phyloP scores from a whole-genome alignment of 768 basidiomycete species.

The Pisolithus marmoratus region DNA sequence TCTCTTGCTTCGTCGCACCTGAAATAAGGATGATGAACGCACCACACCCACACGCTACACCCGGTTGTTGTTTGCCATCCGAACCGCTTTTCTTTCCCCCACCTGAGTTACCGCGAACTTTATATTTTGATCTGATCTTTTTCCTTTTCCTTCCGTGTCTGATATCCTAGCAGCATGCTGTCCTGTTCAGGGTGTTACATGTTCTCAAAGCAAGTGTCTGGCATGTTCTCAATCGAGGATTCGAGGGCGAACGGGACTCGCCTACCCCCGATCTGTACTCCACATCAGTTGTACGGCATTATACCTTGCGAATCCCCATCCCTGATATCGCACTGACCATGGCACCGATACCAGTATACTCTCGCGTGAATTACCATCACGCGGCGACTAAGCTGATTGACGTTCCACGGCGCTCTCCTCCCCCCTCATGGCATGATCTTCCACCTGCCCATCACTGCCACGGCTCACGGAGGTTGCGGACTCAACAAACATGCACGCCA shows the following conservation, averaged over 20 bases:
- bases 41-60: background rate
- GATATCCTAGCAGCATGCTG: background rate
- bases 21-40: background rate
- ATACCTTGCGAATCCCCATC: too few relatives aligned
- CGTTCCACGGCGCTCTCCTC: too few relatives aligned
- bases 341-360: too few relatives aligned
- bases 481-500: background rate
- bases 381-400: too few relatives aligned
- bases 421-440: background rate
- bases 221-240: too few relatives aligned
- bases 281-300: too few relatives aligned
- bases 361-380: too few relatives aligned
- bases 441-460: background rate
- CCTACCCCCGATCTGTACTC: too few relatives aligned
- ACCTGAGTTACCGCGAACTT: background rate
- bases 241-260: too few relatives aligned
- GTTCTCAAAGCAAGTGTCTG: too few relatives aligned
- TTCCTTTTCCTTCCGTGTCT: background rate
- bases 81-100: background rate
- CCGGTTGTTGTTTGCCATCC: background rate
- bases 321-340: too few relatives aligned
- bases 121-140: background rate
- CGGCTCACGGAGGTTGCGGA: background rate
- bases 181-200: too few relatives aligned
- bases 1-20: background rate